Evolutionary conservation across 2,329 filamentous ascomycete species (phyloP), one percentile per base, ranked within the genome.

Genomic region (Botrytis pseudocinerea): DNA sequence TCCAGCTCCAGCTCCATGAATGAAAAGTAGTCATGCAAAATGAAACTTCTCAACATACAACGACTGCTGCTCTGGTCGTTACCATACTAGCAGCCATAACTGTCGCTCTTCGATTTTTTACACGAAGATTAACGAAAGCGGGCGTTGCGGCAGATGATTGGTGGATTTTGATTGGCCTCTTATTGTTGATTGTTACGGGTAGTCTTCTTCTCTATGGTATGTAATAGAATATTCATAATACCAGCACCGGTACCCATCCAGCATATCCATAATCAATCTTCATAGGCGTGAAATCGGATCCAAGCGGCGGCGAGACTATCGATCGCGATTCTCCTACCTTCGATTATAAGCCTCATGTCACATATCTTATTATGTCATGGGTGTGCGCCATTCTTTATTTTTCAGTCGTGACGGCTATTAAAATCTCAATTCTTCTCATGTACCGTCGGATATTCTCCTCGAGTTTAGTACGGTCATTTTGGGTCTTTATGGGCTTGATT

Each of bases 81-180:
- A 65, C 62, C 3, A 42, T 74, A 16, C 32, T 75, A 20, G 73
- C 74, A 42, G 35, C 51, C 4, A 42, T 74, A 0, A 51, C 73
- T 9, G 74, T 75, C 54, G 54, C 61, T 9, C 69, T 75, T 60
- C 69, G 74, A 16, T 75, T 75, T n/a, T 38, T 69, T 18, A 69
- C 72, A 5, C 60, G 73, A 18, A 60, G 44, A 28, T 42, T 72
- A 9, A 65, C 69, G 8, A 72, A 71, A 57, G 69, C 64, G 18
- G 72, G 73, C 2, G 51, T 70, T 68, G 74, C 38, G 32, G 35
- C 64, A 2, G 74, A 75, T 63, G 74, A 75, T 54, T 75, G 74
- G 74, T 75, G 69, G 69, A 70, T 74, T 25, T 40, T 75, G 14
- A 35, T 48, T 35, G 74, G 69, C 6, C 22, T 72, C 2, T 1